Conservation (phyloP, 2,329 filamentous ascomycete species). For the Aspergillus costaricaensis region DNA sequence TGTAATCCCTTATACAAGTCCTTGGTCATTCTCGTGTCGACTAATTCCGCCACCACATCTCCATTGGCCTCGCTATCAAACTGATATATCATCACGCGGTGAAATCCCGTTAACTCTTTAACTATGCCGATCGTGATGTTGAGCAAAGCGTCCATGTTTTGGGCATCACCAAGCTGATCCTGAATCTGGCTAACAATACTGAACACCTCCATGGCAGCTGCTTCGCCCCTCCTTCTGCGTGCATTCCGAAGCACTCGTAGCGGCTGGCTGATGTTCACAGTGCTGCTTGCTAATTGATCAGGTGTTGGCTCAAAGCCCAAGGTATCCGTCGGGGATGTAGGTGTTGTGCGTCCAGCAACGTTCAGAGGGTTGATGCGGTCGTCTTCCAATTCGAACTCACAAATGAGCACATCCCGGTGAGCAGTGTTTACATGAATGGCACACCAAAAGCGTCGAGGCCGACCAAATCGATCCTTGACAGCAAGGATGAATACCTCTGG, state of each 20-base stretch:
- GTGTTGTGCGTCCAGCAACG: slow-evolving; percentile 20
- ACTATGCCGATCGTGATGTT: slow-evolving; percentile 83
- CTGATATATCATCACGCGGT: slow-evolving; percentile 90
- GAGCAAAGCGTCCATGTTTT: slow-evolving; percentile 70
- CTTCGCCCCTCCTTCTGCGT: slow-evolving; percentile 73
- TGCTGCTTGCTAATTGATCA: slow-evolving; percentile 75
- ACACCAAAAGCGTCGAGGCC: slow-evolving; percentile 76
- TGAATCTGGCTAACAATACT: slow-evolving; percentile 92
- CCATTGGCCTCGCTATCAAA: slow-evolving; percentile 83
- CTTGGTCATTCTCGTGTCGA: slow-evolving; percentile 75
- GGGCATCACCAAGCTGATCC: slow-evolving; percentile 69
- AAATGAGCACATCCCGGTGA: slow-evolving; percentile 73
- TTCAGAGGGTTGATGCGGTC: slow-evolving; percentile 60
- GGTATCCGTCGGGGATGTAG: slow-evolving; percentile 54
- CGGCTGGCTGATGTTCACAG: slow-evolving; percentile 72
- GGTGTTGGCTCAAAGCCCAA: slow-evolving; percentile 70
- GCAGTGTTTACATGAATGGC: slow-evolving; percentile 74
- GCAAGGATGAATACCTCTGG: slow-evolving; percentile 84
- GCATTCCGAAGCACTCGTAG: slow-evolving; percentile 75
- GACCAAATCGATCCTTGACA: slow-evolving; percentile 60
- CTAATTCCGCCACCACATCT: slow-evolving; percentile 81
- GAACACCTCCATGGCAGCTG: slow-evolving; percentile 88
- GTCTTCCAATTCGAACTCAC: slow-evolving; percentile 86
- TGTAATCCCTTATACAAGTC: slow-evolving; percentile 86
- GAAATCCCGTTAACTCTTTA: slow-evolving; percentile 87